Evolutionary conservation across 179 eudicot genomes (phyloP).

Genomic region (Kewa caespitosa): DNA sequence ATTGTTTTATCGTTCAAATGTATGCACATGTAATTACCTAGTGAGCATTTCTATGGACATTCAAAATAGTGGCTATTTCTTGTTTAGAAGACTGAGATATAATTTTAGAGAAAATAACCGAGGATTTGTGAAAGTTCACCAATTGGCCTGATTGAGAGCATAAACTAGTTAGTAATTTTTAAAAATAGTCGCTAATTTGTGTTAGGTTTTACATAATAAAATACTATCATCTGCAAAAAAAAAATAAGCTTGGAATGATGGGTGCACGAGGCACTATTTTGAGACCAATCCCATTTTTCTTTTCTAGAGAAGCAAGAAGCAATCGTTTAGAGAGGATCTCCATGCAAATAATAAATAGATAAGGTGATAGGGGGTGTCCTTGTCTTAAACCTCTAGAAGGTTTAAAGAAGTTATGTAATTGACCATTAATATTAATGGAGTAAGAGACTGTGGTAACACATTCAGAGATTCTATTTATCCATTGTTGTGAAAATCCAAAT

Average conservation of each 20-base stretch:
- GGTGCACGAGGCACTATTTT: neutral
- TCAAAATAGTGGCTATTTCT: neutral
- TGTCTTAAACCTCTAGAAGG: no score
- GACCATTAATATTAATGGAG: no score
- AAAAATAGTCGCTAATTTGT: neutral
- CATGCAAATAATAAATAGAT: no score
- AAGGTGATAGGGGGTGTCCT: neutral
- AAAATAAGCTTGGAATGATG: neutral
- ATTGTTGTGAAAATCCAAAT: no score
- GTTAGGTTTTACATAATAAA: neutral
- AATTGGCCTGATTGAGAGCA: neutral
- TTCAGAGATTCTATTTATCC: neutral
- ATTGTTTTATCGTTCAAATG: no score
- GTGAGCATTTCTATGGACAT: neutral
- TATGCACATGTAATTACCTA: neutral
- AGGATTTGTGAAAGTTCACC: neutral
- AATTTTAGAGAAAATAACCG: neutral
- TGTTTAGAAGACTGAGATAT: neutral
- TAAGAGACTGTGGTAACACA: no score
- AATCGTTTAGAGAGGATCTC: neutral
- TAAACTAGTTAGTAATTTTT: neutral
- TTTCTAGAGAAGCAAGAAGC: neutral
- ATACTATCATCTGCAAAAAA: neutral
- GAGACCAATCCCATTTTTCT: neutral
- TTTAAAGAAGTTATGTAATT: no score